Percentiles rank a stretch among this genome's conserved stretches.
Evolutionary conservation across 345 rosid species (phyloP).

Genomic region (Syzygium oleosum): DNA sequence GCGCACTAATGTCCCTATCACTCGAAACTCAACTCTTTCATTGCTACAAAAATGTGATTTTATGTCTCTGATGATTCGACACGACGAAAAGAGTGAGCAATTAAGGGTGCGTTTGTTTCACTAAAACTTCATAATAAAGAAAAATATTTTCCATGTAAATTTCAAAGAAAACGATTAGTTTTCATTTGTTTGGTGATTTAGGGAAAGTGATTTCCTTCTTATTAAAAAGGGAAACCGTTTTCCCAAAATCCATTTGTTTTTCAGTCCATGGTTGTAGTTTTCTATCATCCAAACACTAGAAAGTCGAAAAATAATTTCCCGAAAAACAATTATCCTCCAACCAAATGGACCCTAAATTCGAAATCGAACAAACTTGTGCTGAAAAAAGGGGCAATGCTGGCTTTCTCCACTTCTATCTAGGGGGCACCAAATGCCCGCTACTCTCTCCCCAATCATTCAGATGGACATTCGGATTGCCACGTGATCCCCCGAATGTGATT

Average conservation of each 20-base stretch:
- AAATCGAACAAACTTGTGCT: not conserved
- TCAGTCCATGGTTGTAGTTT: too few species aligned
- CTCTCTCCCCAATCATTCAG: not conserved
- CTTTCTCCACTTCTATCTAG: not conserved
- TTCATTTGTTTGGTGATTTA: not conserved
- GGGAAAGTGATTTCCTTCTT: not conserved
- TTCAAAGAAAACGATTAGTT: fast-evolving
- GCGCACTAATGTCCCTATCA: not conserved
- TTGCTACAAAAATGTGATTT: not conserved
- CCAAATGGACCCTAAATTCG: not conserved
- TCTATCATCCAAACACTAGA: fast-evolving
- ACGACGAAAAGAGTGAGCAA: not conserved
- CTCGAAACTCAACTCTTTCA: fast-evolving
- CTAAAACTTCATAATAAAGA: fast-evolving
- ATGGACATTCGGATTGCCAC: not conserved
- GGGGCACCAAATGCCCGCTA: not conserved
- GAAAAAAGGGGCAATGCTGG: not conserved
- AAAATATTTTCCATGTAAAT: not conserved
- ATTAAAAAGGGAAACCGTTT: fast-evolving
- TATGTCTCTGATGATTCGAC: fast-evolving
- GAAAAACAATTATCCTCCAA: not conserved
- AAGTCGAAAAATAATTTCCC: not conserved
- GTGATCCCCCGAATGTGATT: not conserved
- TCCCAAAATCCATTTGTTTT: not conserved
- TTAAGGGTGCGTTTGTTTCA: not conserved